These are phyloP conservation scores for Piloderma croceum DNA, from an alignment of 768 basidiomycete species.

Conservation along the genomic window DNA sequence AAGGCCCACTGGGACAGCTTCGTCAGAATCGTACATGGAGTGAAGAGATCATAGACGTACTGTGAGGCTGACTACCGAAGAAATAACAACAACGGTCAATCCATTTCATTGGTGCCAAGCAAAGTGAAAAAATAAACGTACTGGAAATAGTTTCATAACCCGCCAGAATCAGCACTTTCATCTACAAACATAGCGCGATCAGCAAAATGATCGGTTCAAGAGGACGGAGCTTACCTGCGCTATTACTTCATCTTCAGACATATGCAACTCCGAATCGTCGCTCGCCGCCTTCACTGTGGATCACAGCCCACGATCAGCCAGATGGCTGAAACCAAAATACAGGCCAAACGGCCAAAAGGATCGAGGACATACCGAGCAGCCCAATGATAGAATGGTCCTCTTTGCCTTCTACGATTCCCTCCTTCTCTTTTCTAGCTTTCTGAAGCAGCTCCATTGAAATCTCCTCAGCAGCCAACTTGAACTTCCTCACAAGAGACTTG, in stretches of 20 bases:
- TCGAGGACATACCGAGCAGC: conserved; percentile 25
- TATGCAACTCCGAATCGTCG: conserved; percentile 20
- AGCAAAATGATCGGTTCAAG: no score
- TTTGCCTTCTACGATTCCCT: conserved; percentile 15
- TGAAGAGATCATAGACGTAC: conserved; percentile 14
- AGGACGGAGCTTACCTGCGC: conserved; percentile 25
- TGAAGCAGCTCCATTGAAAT: conserved; percentile 30
- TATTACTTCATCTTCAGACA: conserved; percentile 38
- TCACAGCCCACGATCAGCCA: background rate
- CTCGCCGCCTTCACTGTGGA: conserved; percentile 33
- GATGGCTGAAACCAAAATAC: background rate
- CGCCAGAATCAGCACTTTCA: conserved; percentile 10
- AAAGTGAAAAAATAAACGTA: conserved; percentile 16
- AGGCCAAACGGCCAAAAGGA: no score
- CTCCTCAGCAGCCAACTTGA: conserved; percentile 27
- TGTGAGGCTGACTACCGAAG: no score
- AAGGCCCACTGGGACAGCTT: conserved; percentile 43
- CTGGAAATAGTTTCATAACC: conserved; percentile 54
- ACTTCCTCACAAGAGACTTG: conserved; percentile 16
- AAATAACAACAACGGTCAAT: no score
- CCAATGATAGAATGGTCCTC: conserved; percentile 35
- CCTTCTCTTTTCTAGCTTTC: conserved; percentile 29
- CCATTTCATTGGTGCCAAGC: no score
- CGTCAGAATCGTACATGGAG: background rate
- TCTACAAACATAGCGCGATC: no score